These are phyloP conservation scores for Spatholobus suberectus DNA, from an alignment of 306 rosid genomes.

Conservation along the genomic window DNA sequence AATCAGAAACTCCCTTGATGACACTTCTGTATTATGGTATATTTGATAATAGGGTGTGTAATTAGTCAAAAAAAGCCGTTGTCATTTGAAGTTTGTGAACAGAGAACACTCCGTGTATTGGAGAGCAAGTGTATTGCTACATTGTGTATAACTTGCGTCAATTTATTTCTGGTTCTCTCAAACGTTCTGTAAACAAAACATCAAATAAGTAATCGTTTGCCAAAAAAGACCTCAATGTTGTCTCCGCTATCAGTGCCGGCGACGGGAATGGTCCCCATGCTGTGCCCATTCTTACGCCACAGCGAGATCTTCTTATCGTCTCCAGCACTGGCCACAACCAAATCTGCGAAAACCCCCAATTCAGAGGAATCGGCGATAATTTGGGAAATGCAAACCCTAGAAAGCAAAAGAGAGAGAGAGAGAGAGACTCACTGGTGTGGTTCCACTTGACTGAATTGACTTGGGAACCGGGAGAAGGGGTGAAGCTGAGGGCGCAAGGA, in stretches of 20 bases:
- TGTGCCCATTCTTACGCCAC: conserved; percentile 90
- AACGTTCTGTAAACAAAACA: not conserved
- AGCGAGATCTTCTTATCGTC: conserved; percentile 94
- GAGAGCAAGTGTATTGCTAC: not conserved
- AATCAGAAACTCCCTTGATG: not conserved
- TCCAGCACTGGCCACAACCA: conserved; percentile 98
- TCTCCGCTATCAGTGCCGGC: conserved; percentile 83
- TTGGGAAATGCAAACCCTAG: conserved; percentile 32
- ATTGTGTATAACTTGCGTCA: not conserved
- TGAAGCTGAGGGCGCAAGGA: conserved; percentile 87
- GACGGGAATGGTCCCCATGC: conserved; percentile 95
- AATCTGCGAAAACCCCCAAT: conserved; percentile 57
- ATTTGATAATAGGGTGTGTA: not conserved
- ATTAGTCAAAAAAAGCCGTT: not conserved
- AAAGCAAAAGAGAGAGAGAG: not conserved
- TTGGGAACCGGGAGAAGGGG: conserved; percentile 79
- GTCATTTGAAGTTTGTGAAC: not conserved
- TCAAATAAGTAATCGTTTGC: not conserved
- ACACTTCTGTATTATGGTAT: not conserved
- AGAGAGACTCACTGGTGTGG: conserved; percentile 81
- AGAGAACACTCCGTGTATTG: too few relatives aligned
- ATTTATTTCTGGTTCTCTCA: not conserved
- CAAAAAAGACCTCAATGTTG: conserved; percentile 68
- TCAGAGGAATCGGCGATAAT: conserved; percentile 20
- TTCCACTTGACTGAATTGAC: conserved; percentile 97